A percentile compares a stretch with the other conserved stretches of the same genome.
Evolutionary conservation across 192 early-diverging fungal genomes (phyloP).

Genomic region (Haplosporangium gracile): DNA sequence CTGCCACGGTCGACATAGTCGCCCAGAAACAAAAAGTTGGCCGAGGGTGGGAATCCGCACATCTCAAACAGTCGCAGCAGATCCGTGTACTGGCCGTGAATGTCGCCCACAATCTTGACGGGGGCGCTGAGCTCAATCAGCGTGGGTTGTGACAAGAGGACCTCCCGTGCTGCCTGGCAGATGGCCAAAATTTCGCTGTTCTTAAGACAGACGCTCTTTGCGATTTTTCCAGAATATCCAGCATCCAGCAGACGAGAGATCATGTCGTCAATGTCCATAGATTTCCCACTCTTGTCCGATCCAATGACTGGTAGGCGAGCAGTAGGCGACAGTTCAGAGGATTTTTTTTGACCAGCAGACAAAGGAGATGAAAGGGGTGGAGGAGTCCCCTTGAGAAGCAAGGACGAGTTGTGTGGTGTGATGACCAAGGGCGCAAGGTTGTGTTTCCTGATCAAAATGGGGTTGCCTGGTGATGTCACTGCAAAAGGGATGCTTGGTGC

Average conservation of each 20-base stretch:
- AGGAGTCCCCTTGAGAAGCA: neutral
- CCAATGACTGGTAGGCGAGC: constrained; percentile 38
- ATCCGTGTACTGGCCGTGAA: constrained; percentile 97
- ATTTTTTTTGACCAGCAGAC: constrained; percentile 12
- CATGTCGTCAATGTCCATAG: constrained; percentile 84
- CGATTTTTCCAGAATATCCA: constrained; percentile 78
- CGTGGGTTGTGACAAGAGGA: constrained; percentile 89
- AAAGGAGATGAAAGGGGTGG: constrained; percentile 29
- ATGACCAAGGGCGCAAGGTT: constrained; percentile 33
- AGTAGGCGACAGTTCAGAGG: constrained; percentile 33
- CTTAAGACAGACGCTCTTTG: constrained; percentile 86
- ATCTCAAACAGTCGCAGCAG: constrained; percentile 92
- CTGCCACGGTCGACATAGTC: constrained; percentile 99
- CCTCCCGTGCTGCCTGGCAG: constrained; percentile 87
- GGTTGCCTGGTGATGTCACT: constrained; percentile 45
- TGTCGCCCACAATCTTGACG: constrained; percentile 89
- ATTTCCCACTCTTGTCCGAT: constrained; percentile 21
- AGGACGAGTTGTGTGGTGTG: neutral
- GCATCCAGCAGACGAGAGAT: constrained; percentile 88
- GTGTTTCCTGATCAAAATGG: constrained; percentile 44
- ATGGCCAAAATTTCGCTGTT: constrained; percentile 88
- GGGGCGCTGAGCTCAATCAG: constrained; percentile 82
- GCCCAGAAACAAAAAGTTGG: constrained; percentile 94
- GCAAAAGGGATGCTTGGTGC: constrained; percentile 50
- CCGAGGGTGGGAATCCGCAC: constrained; percentile 91